These are phyloP conservation scores for Prosopis cineraria DNA, from an alignment of 306 rosid genomes.

Conservation along the genomic window DNA sequence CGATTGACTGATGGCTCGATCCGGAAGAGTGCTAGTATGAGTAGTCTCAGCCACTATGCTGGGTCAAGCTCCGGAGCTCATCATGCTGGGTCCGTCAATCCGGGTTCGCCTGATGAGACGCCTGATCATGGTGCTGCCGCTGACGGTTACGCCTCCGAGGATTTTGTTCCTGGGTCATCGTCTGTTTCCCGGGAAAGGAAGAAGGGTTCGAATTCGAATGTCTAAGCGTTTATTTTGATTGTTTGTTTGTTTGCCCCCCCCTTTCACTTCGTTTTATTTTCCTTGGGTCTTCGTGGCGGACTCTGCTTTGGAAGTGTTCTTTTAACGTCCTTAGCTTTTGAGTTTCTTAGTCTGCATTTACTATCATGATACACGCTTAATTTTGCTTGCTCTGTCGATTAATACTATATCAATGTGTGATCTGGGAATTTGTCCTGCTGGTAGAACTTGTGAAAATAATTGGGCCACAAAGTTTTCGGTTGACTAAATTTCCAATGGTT, in stretches of 20 bases:
- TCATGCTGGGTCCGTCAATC: conserved; percentile 43
- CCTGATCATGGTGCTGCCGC: conserved; percentile 58
- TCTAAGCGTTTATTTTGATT: background rate
- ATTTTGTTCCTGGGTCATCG: conserved; percentile 75
- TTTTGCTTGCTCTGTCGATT: background rate
- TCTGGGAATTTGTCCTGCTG: background rate
- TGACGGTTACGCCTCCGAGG: conserved; percentile 78
- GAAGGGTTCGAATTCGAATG: conserved; percentile 63
- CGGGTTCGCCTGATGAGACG: conserved; percentile 64
- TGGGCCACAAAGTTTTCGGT: background rate
- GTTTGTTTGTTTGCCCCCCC: no score
- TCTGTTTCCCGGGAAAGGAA: conserved; percentile 69
- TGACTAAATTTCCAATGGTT: background rate
- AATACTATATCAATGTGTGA: background rate
- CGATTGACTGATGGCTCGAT: conserved; percentile 93
- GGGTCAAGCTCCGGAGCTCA: conserved; percentile 39
- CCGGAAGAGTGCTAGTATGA: conserved; percentile 85
- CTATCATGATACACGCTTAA: background rate
- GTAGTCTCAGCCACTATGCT: conserved; percentile 68
- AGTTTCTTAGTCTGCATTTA: conserved; percentile 11
- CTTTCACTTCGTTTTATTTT: background rate
- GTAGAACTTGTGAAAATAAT: background rate
- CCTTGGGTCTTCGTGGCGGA: background rate
- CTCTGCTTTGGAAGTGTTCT: background rate
- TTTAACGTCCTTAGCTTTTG: background rate